A percentile compares a stretch with the other conserved stretches of the same genome.
Evolutionary conservation across 116 monocot species (phyloP).

Genomic region (Iris pallida): DNA sequence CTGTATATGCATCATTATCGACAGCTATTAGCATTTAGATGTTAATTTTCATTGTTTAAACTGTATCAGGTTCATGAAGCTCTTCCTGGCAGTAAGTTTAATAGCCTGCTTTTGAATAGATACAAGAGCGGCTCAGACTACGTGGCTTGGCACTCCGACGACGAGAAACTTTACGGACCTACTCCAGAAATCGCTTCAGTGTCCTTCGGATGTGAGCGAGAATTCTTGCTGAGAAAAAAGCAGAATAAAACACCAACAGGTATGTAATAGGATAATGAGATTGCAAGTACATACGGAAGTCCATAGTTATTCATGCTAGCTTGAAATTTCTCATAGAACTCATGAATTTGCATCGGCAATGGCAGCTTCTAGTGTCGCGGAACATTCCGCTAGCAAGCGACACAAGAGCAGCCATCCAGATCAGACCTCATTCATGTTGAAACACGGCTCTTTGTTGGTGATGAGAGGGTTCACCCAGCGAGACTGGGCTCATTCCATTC

Average conservation of each 20-base stretch:
- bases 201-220: conserved; percentile 92
- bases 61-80: conserved; percentile 24
- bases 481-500: conserved; percentile 88
- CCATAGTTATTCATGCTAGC: background rate
- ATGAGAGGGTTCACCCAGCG: conserved; percentile 85
- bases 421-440: conserved; percentile 64
- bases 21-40: too few relatives aligned
- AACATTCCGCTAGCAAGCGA: conserved; percentile 32
- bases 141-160: conserved; percentile 93
- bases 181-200: conserved; percentile 92
- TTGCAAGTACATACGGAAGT: background rate
- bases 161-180: conserved; percentile 86
- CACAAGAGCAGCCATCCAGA: conserved; percentile 26
- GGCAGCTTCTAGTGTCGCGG: conserved; percentile 13
- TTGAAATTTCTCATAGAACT: background rate
- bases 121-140: conserved; percentile 82
- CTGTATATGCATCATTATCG: too few relatives aligned
- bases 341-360: background rate
- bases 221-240: conserved; percentile 71
- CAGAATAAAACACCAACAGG: conserved; percentile 25
- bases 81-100: conserved; percentile 81
- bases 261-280: background rate
- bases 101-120: conserved; percentile 83
- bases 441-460: conserved; percentile 85
- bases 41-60: background rate